Evolutionary conservation across 2,329 filamentous ascomycete species (phyloP).

Genomic region (Colletotrichum sojae): DNA sequence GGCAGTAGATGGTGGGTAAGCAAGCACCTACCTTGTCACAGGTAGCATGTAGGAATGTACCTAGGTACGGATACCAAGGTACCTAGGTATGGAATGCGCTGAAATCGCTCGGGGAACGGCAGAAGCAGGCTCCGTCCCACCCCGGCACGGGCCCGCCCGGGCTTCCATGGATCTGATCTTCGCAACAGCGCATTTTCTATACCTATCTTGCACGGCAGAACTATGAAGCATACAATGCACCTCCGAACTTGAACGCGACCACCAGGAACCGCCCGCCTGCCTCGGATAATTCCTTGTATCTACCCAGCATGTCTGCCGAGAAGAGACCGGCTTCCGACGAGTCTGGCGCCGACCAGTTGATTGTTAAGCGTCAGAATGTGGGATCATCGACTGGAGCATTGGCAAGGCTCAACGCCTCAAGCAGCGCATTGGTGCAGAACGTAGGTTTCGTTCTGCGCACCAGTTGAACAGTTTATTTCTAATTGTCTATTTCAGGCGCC

Average conservation of each 20-base stretch:
- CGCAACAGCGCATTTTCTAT: background rate
- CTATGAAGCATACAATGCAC: background rate
- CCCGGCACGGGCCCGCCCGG: no score
- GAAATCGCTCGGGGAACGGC: conserved; percentile 28
- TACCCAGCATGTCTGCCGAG: conserved; percentile 82
- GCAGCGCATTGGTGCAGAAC: conserved; percentile 63
- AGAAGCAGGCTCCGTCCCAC: conserved; percentile 37
- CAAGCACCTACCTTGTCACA: no score
- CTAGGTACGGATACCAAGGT: no score
- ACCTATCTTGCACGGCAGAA: background rate
- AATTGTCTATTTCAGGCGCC: conserved; percentile 69
- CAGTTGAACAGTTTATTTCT: no score
- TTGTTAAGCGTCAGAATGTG: conserved; percentile 90
- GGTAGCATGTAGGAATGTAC: no score
- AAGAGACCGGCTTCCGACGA: conserved; percentile 92
- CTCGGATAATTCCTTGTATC: background rate
- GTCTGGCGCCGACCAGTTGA: conserved; percentile 83
- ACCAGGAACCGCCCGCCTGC: background rate
- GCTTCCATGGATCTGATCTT: background rate
- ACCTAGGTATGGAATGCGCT: background rate
- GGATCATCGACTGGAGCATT: conserved; percentile 63
- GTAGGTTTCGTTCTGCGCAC: conserved; percentile 53
- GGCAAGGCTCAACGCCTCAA: conserved; percentile 65
- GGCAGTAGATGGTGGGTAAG: no score
- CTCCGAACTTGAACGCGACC: background rate